Base-by-base conservation (phyloP, 495 filamentous ascomycete genomes). In the Trichoderma reesei region DNA sequence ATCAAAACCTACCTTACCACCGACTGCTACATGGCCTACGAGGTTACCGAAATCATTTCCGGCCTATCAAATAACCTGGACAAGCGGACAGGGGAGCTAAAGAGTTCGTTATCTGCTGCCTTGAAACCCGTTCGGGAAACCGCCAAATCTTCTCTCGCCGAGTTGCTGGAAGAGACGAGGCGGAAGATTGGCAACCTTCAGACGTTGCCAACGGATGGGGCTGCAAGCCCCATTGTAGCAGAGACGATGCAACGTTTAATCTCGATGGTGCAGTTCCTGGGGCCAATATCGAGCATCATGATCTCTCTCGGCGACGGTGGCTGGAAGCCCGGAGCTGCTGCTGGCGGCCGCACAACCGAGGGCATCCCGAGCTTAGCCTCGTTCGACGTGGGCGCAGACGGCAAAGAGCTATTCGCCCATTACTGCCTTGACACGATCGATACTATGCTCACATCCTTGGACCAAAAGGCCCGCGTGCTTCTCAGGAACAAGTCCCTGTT, bases 1-100 rank as follows among this genome's bases (percentile, higher is more conserved):
- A 92, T 98, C 72, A 88, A 89, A 71, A 72, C 83, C 38, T 91
- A 96, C 70, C 78, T 97, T 46, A 86, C 84, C 68, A 98, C 92
- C 1, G 94, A 99, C 74, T 96, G 95, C 76, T 99, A 89, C 72
- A 82, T 99, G 33, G 92, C 91, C 4, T 99, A 95, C 72, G 94
- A 99, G 71, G 92, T 98, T 63, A 88, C 96, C 54, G 93, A 96
- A 68, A 90, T 96, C 65, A 89, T 99, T 48, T 90, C 90, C 3
- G 81, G 81, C 41, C 82, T 95, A 65, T 91, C 90, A 13, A 85
- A 87, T 66, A 85, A 87, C 59, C 80, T 99, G 7, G 95, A 95
- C 62, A 76, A 79, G 3, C 86, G 88, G 69, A 94, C 90, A 5
- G 91, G 90, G 2, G 92, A 96, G 71, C 83, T 96, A 44, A 96